Evolutionary conservation across 2,329 filamentous ascomycete species (phyloP).

Genomic region (Dendryphion nanum): DNA sequence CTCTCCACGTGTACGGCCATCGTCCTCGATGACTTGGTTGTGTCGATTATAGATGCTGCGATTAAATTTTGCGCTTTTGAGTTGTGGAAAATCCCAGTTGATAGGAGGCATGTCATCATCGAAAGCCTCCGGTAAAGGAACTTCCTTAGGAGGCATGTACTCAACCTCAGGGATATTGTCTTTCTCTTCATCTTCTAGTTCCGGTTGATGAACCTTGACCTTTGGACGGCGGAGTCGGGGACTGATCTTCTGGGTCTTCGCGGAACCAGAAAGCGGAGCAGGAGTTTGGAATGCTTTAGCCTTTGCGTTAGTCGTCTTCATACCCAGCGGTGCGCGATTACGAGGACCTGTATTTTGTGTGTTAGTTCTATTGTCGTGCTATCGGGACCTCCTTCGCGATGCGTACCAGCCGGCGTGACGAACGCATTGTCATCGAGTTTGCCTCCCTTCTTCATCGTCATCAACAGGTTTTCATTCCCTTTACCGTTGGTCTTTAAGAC

Average conservation of each 20-base stretch:
- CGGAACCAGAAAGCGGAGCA: conserved; percentile 57
- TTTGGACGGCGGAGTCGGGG: conserved; percentile 54
- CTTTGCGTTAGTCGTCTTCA: conserved; percentile 97
- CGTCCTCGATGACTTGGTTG: conserved; percentile 60
- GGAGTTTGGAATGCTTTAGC: conserved; percentile 65
- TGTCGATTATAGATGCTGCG: conserved; percentile 53
- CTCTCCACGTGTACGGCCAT: conserved; percentile 63
- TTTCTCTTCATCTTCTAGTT: conserved; percentile 51
- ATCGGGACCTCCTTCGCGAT: neutral
- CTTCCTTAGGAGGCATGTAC: conserved; percentile 76
- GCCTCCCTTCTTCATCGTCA: conserved; percentile 51
- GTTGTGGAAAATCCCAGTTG: conserved; percentile 51
- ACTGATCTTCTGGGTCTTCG: conserved; percentile 66
- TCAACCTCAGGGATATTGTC: conserved; percentile 74
- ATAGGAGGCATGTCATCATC: conserved; percentile 60
- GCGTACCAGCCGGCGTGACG: conserved; percentile 74
- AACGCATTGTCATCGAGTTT: conserved; percentile 63
- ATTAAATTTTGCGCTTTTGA: conserved; percentile 54
- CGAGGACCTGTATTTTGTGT: conserved; percentile 53
- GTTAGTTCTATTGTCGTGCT: conserved; percentile 1
- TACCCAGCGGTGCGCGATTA: conserved; percentile 77
- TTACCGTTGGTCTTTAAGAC: conserved; percentile 56
- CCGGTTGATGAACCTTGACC: conserved; percentile 63
- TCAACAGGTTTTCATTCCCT: conserved; percentile 56
- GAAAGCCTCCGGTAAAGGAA: conserved; percentile 64